Percentiles rank a stretch among this genome's conserved stretches.
These are phyloP conservation scores for Hibiscus trionum DNA, from an alignment of 345 rosid species.

Conservation along the genomic window DNA sequence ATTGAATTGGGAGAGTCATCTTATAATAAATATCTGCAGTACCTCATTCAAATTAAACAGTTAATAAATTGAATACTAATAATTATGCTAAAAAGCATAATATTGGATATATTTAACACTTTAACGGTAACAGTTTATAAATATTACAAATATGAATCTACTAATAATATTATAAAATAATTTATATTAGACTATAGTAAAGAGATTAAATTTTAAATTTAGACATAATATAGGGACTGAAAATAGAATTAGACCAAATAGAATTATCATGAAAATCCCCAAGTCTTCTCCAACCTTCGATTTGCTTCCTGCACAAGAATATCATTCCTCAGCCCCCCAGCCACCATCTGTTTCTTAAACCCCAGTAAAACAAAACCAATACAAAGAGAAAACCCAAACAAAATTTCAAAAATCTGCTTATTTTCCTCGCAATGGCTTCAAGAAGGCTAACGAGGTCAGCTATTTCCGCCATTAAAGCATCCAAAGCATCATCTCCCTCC, in stretches of 20 bases:
- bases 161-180: no score
- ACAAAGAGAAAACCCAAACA: not conserved
- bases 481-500: not conserved
- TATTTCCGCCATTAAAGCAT: slow-evolving; percentile 19
- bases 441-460: slow-evolving; percentile 29
- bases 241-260: not conserved
- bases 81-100: no score
- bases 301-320: slow-evolving; percentile 2
- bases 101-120: no score
- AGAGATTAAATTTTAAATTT: no score
- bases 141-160: no score
- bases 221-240: no score
- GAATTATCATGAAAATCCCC: not conserved
- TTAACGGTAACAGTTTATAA: no score
- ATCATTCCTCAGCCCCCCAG: not conserved
- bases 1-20: no score
- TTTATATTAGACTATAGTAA: no score
- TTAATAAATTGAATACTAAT: no score
- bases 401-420: not conserved
- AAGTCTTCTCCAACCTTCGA: slow-evolving; percentile 25
- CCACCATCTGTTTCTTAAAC: not conserved
- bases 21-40: no score
- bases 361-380: not conserved
- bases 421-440: slow-evolving; percentile 23
- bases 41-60: no score